Evolutionary conservation across 1,284 basidiomycete genomes (phyloP).

Genomic region (Pascua sp.): DNA sequence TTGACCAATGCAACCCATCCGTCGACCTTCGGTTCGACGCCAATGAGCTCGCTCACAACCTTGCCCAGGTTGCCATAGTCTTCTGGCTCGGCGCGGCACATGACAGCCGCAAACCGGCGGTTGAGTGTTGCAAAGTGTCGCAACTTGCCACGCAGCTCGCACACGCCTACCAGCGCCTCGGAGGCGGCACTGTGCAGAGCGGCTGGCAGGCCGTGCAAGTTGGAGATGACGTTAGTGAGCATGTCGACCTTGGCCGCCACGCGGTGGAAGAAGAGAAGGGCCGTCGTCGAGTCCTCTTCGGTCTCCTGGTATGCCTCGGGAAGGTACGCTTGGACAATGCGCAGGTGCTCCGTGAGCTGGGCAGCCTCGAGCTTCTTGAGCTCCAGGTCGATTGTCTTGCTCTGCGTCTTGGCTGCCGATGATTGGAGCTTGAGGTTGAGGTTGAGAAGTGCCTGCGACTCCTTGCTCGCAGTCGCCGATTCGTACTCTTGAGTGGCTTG

Average conservation of each 20-base stretch:
- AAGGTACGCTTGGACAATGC: conserved; percentile 67
- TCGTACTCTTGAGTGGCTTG: conserved; percentile 79
- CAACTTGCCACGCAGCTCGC: conserved; percentile 82
- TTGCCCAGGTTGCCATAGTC: conserved; percentile 80
- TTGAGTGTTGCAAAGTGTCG: conserved; percentile 73
- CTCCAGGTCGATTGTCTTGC: conserved; percentile 81
- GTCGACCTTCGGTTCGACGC: conserved; percentile 86
- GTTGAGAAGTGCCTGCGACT: conserved; percentile 76
- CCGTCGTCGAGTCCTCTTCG: conserved; percentile 78
- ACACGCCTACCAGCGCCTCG: conserved; percentile 77
- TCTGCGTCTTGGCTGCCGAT: conserved; percentile 80
- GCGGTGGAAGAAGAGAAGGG: conserved; percentile 86
- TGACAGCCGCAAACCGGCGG: conserved; percentile 78
- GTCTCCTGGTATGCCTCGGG: conserved; percentile 78
- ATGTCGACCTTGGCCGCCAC: conserved; percentile 78
- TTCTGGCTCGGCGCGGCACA: conserved; percentile 72
- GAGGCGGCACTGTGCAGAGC: conserved; percentile 73
- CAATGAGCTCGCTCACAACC: conserved; percentile 75
- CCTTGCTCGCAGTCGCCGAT: conserved; percentile 69
- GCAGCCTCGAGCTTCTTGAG: conserved; percentile 74
- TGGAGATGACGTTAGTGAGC: conserved; percentile 73
- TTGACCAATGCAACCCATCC: conserved; percentile 80
- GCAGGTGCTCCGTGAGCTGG: conserved; percentile 72
- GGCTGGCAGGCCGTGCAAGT: conserved; percentile 75
- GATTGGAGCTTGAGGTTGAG: conserved; percentile 89